Percentiles rank a stretch among this genome's conserved stretches.
Evolutionary conservation across 2,329 filamentous ascomycete species (phyloP).

Genomic region (Colletotrichum chrysophilum): DNA sequence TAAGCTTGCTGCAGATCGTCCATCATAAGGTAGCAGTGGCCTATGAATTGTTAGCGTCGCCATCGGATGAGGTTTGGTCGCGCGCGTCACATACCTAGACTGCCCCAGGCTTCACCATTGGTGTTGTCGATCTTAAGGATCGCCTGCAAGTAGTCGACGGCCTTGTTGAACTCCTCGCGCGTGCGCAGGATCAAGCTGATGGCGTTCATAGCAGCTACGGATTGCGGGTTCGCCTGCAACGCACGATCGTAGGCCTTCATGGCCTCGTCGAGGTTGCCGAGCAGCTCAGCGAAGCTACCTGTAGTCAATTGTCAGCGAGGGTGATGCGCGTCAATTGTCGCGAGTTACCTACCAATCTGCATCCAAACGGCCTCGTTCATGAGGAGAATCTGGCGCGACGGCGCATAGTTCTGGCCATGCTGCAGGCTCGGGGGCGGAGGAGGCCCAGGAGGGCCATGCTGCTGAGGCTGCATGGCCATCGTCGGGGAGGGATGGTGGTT

Average conservation of each 20-base stretch:
- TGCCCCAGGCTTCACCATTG: conserved; percentile 97
- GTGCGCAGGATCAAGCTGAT: conserved; percentile 91
- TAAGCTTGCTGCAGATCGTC: conserved; percentile 97
- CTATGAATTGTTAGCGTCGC: conserved; percentile 48
- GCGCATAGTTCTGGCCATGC: conserved; percentile 60
- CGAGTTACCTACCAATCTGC: conserved; percentile 77
- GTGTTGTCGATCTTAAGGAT: conserved; percentile 88
- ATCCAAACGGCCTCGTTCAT: conserved; percentile 92
- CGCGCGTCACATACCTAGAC: conserved; percentile 70
- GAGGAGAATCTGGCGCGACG: conserved; percentile 75
- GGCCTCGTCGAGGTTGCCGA: conserved; percentile 88
- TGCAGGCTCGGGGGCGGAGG: conserved; percentile 61
- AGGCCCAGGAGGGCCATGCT: conserved; percentile 69
- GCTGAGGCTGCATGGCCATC: conserved; percentile 72
- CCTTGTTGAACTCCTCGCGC: conserved; percentile 91
- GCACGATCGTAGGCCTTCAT: conserved; percentile 91
- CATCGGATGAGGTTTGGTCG: neutral
- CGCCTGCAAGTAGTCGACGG: conserved; percentile 89
- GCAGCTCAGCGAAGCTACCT: conserved; percentile 87
- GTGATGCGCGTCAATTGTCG: neutral
- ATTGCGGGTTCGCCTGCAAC: conserved; percentile 85
- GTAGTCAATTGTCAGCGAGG: conserved; percentile 30
- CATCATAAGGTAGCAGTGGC: conserved; percentile 99
- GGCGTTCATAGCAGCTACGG: conserved; percentile 89
- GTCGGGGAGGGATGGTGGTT: conserved; percentile 84